Conservation (phyloP, 1,139 yeast species). For the Magnusiomyces clavatus region DNA sequence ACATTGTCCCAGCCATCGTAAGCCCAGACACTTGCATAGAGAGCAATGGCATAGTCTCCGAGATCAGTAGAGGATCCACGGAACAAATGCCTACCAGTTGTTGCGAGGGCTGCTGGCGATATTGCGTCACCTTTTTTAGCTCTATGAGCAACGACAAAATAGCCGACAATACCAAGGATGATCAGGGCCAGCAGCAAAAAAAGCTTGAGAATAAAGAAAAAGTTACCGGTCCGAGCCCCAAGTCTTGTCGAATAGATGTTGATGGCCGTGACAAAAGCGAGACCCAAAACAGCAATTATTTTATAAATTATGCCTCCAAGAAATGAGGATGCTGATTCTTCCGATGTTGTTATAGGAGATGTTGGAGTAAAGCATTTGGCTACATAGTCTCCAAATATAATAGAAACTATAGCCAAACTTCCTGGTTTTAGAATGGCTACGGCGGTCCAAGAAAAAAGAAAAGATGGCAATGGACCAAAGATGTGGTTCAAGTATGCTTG, state of each 20-base stretch:
- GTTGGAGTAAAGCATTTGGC: slow-evolving; percentile 19
- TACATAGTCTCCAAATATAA: slow-evolving; percentile 36
- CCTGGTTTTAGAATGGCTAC: slow-evolving; percentile 36
- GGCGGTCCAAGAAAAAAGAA: slow-evolving; percentile 37
- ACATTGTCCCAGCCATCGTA: slow-evolving; percentile 42
- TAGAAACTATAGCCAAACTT: slow-evolving; percentile 36
- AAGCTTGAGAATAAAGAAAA: slow-evolving; percentile 32
- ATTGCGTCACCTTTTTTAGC: slow-evolving; percentile 21
- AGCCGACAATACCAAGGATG: slow-evolving; percentile 28
- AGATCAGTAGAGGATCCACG: slow-evolving; percentile 27
- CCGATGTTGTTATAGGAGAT: background rate
- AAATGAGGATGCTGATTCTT: background rate
- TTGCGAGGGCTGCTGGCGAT: slow-evolving; percentile 12
- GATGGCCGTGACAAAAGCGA: slow-evolving; percentile 26
- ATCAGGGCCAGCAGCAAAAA: slow-evolving; percentile 29
- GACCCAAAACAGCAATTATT: slow-evolving; percentile 28
- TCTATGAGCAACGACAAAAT: slow-evolving; percentile 18
- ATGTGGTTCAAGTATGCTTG: slow-evolving; percentile 36
- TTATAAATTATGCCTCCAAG: slow-evolving; percentile 20
- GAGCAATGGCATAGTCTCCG: slow-evolving; percentile 34
- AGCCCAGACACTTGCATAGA: slow-evolving; percentile 40
- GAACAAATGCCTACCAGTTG: slow-evolving; percentile 20
- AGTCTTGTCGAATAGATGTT: slow-evolving; percentile 29
- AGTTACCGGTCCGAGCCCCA: slow-evolving; percentile 33
- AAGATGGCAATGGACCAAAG: slow-evolving; percentile 35